These are phyloP conservation scores for Neohortaea acidophila DNA, from an alignment of 495 filamentous ascomycete species.

Conservation along the genomic window DNA sequence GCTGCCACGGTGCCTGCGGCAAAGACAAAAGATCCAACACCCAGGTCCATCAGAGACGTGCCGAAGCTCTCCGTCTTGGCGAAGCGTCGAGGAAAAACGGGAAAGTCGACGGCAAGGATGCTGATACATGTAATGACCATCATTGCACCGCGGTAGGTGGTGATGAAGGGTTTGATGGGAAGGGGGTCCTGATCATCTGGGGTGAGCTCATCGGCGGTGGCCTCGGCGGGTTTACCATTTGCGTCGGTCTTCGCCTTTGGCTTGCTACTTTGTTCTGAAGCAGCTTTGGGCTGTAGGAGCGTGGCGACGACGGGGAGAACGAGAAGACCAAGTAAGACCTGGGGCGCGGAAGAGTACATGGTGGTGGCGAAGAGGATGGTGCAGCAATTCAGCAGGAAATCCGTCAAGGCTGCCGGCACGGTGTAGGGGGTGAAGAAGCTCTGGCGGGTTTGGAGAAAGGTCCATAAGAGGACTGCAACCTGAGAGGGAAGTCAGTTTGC, in stretches of 20 bases:
- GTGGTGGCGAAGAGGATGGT: constrained; percentile 73
- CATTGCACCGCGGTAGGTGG: constrained; percentile 79
- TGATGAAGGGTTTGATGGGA: constrained; percentile 79
- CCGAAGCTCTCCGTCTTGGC: constrained; percentile 98
- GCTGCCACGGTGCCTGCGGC: constrained; percentile 86
- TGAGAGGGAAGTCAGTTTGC: constrained; percentile 26
- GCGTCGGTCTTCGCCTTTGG: constrained; percentile 7
- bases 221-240: constrained; percentile 4
- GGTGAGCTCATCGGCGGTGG: background rate
- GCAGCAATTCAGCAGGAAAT: constrained; percentile 76
- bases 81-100: constrained; percentile 79
- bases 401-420: constrained; percentile 48
- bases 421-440: constrained; percentile 69
- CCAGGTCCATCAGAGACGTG: constrained; percentile 94
- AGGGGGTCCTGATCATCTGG: constrained; percentile 33
- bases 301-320: constrained; percentile 52
- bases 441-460: constrained; percentile 72
- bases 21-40: constrained; percentile 95
- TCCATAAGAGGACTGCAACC: constrained; percentile 76
- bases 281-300: constrained; percentile 2
- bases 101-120: constrained; percentile 96
- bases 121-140: constrained; percentile 82
- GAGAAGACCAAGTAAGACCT: constrained; percentile 62
- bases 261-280: constrained; percentile 3
- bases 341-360: constrained; percentile 60